Conservation (phyloP, 2,329 filamentous ascomycete genomes). For the Diaporthe helianthi region DNA sequence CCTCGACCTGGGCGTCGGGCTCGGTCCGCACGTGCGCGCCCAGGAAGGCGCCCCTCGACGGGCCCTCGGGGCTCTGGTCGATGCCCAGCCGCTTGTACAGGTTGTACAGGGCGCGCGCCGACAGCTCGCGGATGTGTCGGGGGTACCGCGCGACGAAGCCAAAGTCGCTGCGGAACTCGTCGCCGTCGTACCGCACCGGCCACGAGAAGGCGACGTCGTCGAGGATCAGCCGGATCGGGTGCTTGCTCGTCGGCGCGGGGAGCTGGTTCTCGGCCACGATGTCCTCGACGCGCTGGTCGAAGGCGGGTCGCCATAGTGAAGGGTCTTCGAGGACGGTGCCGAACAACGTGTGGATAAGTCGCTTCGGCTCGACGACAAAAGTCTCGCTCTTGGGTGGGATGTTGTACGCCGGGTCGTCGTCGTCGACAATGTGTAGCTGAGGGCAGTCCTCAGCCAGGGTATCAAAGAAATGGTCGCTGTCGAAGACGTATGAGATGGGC, state of each 20-base stretch:
- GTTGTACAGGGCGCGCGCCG: conserved; percentile 30
- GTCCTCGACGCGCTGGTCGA: conserved; percentile 19
- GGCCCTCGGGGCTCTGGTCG: conserved; percentile 17
- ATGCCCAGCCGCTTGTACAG: conserved; percentile 27
- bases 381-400: conserved; percentile 28
- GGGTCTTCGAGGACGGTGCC: conserved; percentile 26
- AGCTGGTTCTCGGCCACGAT: not conserved
- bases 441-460: conserved; percentile 32
- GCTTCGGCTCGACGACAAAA: conserved; percentile 11
- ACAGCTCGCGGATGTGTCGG: conserved; percentile 27
- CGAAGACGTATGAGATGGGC: conserved; percentile 31
- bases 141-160: conserved; percentile 26
- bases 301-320: not conserved
- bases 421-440: conserved; percentile 30
- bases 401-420: conserved; percentile 2
- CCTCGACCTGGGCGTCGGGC: conserved; percentile 27
- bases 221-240: conserved; percentile 27
- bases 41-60: conserved; percentile 24
- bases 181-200: conserved; percentile 30
- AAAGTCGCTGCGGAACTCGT: conserved; percentile 28
- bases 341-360: not conserved
- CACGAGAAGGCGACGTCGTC: conserved; percentile 33
- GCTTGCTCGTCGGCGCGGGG: not conserved
- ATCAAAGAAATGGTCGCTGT: conserved; percentile 31
- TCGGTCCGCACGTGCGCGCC: conserved; percentile 33